Conservation (phyloP, 768 basidiomycete genomes). For the Phlebiopsis gigantea region DNA sequence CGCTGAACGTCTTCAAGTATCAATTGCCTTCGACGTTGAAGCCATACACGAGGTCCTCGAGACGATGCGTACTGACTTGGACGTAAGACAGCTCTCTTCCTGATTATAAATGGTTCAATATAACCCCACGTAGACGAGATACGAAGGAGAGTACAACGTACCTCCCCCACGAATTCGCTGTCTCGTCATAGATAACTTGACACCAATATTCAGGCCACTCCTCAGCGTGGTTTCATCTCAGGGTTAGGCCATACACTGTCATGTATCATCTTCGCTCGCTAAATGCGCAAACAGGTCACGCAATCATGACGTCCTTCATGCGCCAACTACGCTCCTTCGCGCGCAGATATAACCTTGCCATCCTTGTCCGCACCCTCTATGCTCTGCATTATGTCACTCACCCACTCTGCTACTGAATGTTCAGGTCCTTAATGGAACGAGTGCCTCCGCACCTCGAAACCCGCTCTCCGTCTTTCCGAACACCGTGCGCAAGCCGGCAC, state of each 20-base stretch:
- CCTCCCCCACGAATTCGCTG: conserved; percentile 25
- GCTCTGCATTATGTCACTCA: too few relatives aligned
- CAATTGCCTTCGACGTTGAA: conserved; percentile 54
- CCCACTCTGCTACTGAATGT: not conserved
- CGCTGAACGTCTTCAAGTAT: conserved; percentile 55
- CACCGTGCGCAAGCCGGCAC: conserved; percentile 55
- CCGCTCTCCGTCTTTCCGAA: conserved; percentile 30
- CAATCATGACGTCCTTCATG: conserved; percentile 70
- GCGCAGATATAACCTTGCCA: conserved; percentile 36
- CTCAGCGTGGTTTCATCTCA: conserved; percentile 64
- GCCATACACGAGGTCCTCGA: conserved; percentile 47
- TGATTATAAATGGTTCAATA: not conserved
- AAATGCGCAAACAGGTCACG: conserved; percentile 42
- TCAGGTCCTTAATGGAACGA: conserved; percentile 61
- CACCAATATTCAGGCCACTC: conserved; percentile 56
- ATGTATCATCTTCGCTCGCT: not conserved
- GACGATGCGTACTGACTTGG: conserved; percentile 29
- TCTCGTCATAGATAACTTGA: conserved; percentile 62
- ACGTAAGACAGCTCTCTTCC: conserved; percentile 20
- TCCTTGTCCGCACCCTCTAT: conserved; percentile 43
- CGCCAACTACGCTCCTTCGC: conserved; percentile 50
- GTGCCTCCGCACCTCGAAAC: conserved; percentile 28
- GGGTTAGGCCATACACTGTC: conserved; percentile 27
- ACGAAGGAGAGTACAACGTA: not conserved
- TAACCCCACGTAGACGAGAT: not conserved